Percentiles rank a stretch among this genome's conserved stretches.
These are phyloP conservation scores for Stropharia rugosoannulata DNA, from an alignment of 768 basidiomycete genomes.

Conservation along the genomic window DNA sequence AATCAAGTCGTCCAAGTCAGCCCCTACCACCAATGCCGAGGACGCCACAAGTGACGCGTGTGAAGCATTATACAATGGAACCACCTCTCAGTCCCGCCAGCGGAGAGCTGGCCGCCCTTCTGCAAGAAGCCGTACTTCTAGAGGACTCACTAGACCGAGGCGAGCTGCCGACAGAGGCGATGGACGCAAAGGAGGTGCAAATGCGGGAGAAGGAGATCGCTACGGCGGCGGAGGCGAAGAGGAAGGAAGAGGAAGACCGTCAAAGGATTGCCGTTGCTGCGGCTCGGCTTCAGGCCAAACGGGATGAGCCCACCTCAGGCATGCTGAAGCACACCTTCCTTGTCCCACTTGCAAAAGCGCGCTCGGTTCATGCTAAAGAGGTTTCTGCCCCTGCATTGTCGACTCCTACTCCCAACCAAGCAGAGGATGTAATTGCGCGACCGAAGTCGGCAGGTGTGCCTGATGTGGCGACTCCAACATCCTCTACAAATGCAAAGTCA, in stretches of 20 bases:
- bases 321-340: constrained; percentile 34
- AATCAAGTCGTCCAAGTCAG: constrained; percentile 7
- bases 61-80: constrained; percentile 32
- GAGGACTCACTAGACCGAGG: constrained; percentile 54
- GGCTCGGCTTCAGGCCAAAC: constrained; percentile 22
- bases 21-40: constrained; percentile 21
- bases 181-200: constrained; percentile 17
- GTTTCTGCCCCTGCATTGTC: constrained; percentile 13
- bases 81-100: constrained; percentile 44
- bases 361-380: constrained; percentile 23
- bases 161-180: constrained; percentile 39
- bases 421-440: constrained; percentile 2
- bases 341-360: constrained; percentile 28
- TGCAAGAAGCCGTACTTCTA: constrained; percentile 58
- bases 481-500: background rate
- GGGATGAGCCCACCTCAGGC: constrained; percentile 23
- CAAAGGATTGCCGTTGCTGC: constrained; percentile 23
- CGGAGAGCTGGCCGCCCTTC: constrained; percentile 51
- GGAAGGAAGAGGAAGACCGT: constrained; percentile 21
- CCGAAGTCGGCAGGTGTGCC: constrained; percentile 15
- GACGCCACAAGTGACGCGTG: constrained; percentile 27
- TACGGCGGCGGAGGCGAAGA: constrained; percentile 18
- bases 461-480: constrained; percentile 1
- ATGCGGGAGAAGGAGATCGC: constrained; percentile 14
- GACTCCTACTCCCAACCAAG: background rate